Percentiles rank a stretch among this genome's conserved stretches.
phyloP scores from a whole-genome alignment of 495 filamentous ascomycete genomes.

The Clohesyomyces aquaticus region DNA sequence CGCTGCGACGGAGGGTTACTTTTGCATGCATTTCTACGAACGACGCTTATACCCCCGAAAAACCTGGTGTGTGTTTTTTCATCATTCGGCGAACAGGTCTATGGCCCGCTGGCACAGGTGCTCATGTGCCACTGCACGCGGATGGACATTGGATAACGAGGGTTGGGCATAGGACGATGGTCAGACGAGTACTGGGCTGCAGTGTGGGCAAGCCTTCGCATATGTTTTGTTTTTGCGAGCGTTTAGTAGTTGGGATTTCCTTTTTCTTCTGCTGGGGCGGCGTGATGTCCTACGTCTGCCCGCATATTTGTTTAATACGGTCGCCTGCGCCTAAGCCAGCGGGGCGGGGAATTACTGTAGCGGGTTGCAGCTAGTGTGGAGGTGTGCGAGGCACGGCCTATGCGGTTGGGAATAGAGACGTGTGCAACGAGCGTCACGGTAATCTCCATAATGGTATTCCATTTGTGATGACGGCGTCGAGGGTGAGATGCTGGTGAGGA shows the following conservation, averaged over 20 bases:
- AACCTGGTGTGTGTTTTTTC: slow-evolving; percentile 6
- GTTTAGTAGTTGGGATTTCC: not conserved
- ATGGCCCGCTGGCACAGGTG: not conserved
- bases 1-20: not conserved
- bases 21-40: slow-evolving; percentile 19
- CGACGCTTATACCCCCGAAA: slow-evolving; percentile 37
- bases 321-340: not conserved
- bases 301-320: not conserved
- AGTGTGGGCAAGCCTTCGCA: not conserved
- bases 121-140: not conserved
- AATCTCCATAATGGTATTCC: too few relatives aligned
- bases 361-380: not conserved
- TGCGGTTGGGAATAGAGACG: not conserved
- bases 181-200: not conserved
- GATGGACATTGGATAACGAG: not conserved
- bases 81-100: not conserved
- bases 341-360: not conserved
- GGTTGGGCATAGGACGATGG: not conserved
- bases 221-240: not conserved
- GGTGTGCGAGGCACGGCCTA: not conserved
- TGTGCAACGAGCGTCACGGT: too few relatives aligned
- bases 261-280: not conserved
- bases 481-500: too few relatives aligned
- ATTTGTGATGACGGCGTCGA: too few relatives aligned
- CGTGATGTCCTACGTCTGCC: not conserved